Percentiles rank a stretch among this genome's conserved stretches.
phyloP scores from a whole-genome alignment of 2,329 filamentous ascomycete genomes.

The Clathrospora elynae region DNA sequence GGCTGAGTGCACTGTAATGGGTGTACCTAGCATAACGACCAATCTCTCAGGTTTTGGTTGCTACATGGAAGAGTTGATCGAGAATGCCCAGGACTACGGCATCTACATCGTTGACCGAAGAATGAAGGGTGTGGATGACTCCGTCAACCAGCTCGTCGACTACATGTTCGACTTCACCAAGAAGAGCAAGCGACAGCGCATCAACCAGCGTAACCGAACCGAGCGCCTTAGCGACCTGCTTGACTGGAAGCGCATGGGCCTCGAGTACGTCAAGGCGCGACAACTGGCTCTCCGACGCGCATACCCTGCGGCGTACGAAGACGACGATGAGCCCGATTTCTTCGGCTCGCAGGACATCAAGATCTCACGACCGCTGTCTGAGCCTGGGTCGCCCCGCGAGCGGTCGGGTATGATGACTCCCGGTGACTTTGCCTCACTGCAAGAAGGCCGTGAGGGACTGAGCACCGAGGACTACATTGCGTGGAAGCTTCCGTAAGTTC shows the following conservation, averaged over 20 bases:
- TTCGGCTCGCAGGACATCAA: conserved; percentile 93
- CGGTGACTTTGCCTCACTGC: conserved; percentile 93
- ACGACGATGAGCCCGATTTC: conserved; percentile 80
- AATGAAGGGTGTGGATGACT: conserved; percentile 94
- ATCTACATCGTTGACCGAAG: conserved; percentile 98
- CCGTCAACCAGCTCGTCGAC: conserved; percentile 89
- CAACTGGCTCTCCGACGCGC: conserved; percentile 90
- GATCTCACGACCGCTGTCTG: conserved; percentile 91
- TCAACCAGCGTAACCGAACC: conserved; percentile 97
- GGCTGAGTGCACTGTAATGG: conserved; percentile 98
- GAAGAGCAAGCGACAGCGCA: conserved; percentile 94
- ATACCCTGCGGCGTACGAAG: conserved; percentile 83
- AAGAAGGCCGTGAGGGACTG: conserved; percentile 90
- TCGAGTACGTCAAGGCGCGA: conserved; percentile 98
- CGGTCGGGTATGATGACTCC: conserved; percentile 98
- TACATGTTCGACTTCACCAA: conserved; percentile 93
- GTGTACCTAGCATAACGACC: conserved; percentile 96
- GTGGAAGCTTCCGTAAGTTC: conserved; percentile 94
- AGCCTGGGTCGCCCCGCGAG: conserved; percentile 89
- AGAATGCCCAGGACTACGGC: conserved; percentile 96
- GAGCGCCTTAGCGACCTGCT: conserved; percentile 92
- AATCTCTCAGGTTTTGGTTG: conserved; percentile 98
- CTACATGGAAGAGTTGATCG: conserved; percentile 99
- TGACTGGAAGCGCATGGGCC: conserved; percentile 99
- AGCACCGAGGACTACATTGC: conserved; percentile 97